Percentiles rank a stretch among this genome's conserved stretches.
Evolutionary conservation across 108 stramenopile genomes (phyloP).

Genomic region (Skeletonema potamos): DNA sequence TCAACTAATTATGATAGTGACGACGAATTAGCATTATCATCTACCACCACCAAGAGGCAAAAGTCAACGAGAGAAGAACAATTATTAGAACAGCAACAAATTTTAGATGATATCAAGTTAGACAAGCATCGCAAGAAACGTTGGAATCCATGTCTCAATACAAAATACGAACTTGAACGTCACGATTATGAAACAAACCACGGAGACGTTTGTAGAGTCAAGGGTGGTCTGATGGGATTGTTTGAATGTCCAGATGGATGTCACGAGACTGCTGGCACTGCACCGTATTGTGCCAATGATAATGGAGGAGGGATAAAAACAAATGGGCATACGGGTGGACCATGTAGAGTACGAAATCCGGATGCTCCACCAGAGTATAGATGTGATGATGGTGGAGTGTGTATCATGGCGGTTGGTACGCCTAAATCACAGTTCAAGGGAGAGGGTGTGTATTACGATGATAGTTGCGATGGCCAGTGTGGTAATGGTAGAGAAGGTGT

Average conservation of each 20-base stretch:
- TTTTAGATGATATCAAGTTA: not conserved
- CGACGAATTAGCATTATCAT: too few species aligned
- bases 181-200: slow-evolving; percentile 26
- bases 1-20: too few species aligned
- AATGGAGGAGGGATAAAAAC: not conserved
- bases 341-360: slow-evolving; percentile 24
- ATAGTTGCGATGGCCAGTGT: slow-evolving; percentile 31
- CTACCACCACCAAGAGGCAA: not conserved
- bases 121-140: slow-evolving; percentile 6
- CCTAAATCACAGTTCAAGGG: slow-evolving; percentile 28
- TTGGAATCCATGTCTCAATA: slow-evolving; percentile 25
- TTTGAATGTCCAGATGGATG: slow-evolving; percentile 20
- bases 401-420: slow-evolving; percentile 29
- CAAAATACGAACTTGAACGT: slow-evolving; percentile 28
- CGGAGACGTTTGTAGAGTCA: slow-evolving; percentile 30
- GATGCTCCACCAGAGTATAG: slow-evolving; percentile 28
- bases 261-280: slow-evolving; percentile 17
- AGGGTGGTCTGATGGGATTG: slow-evolving; percentile 13
- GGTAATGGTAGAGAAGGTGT: slow-evolving; percentile 16
- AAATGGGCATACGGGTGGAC: not conserved
- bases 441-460: slow-evolving; percentile 21
- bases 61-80: slow-evolving; percentile 1
- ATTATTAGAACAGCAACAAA: slow-evolving; percentile 6
- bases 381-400: slow-evolving; percentile 32
- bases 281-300: slow-evolving; percentile 22